These are phyloP conservation scores for Cylindricascospora bacillispora DNA, from an alignment of 1,139 yeast genomes.

Conservation along the genomic window DNA sequence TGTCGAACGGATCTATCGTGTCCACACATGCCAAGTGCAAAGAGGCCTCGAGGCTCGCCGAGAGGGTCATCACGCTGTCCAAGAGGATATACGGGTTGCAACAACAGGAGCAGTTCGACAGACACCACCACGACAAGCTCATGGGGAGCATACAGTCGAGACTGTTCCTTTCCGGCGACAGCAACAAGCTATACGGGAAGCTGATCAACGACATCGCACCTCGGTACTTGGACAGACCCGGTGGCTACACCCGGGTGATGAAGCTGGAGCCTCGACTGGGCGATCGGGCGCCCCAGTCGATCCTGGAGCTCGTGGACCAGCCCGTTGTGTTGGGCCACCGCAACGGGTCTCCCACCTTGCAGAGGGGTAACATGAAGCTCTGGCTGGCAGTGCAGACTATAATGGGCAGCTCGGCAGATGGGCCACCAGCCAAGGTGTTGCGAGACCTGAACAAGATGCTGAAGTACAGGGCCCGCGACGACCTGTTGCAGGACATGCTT, in stretches of 20 bases:
- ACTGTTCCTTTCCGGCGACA: slow-evolving; percentile 21
- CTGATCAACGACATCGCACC: slow-evolving; percentile 50
- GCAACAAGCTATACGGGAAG: slow-evolving; percentile 31
- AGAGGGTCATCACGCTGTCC: slow-evolving; percentile 42
- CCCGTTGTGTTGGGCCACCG: slow-evolving; percentile 20
- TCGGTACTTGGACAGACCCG: slow-evolving; percentile 50
- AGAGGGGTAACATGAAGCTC: slow-evolving; percentile 23
- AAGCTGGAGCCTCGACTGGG: slow-evolving; percentile 78
- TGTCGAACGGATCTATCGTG: slow-evolving; percentile 54
- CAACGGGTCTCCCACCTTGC: slow-evolving; percentile 8
- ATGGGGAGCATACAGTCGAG: slow-evolving; percentile 18
- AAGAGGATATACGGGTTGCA: slow-evolving; percentile 14
- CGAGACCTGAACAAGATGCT: slow-evolving; percentile 17
- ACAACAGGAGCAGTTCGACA: too few relatives aligned
- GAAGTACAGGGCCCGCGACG: slow-evolving; percentile 10
- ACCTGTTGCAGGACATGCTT: too few relatives aligned
- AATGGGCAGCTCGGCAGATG: too few relatives aligned
- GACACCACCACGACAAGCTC: slow-evolving; percentile 4
- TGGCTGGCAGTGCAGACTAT: slow-evolving; percentile 23
- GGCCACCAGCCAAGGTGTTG: too few relatives aligned
- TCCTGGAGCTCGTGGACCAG: slow-evolving; percentile 77
- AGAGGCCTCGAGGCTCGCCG: slow-evolving; percentile 45
- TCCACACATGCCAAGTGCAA: slow-evolving; percentile 67
- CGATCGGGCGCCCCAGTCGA: slow-evolving; percentile 85
- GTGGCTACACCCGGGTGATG: slow-evolving; percentile 81